Base-by-base conservation (phyloP, 2,329 filamentous ascomycete genomes). In the Colletotrichum orchidophilum region DNA sequence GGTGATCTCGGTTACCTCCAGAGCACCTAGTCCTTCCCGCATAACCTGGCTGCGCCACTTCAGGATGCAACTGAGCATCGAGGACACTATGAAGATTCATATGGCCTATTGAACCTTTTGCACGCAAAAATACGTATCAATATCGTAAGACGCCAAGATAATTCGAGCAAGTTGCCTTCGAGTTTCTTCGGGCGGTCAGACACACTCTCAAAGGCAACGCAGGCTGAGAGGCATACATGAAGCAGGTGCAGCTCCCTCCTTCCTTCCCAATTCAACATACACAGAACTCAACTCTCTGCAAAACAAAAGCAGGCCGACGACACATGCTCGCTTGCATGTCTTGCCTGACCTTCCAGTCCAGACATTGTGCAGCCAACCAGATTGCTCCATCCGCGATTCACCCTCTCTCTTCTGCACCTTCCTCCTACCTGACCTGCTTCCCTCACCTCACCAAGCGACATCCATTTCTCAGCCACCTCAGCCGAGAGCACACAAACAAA, bases 381-480 rank as follows among this genome's bases (percentile, higher is more conserved):
- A n/a, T 24, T 42, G 57, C 24, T 12, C 52, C 57, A 60, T 33
- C 35, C 35, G n/a, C 24, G 27, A 63, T 35, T 70, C 55, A 57
- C 58, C 57, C 1, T n/a, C 1, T 67, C 26, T 35, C 63, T 27
- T 62, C 57, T 26, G 46, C 39, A 66, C 35, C 63, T 67, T 33
- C 68, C 15, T 49, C 66, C n/a, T 46, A 53, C 50, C 50, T 8
- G n/a, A 57, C 21, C 13, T 70, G 55, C 39, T 62, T 59, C 50
- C 50, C 35, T 55, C 55, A 29, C 9, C 49, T 63, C 60, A 54
- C 42, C 49, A 62, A 52, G 31, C 42, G 27, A 52, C 1, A 11
- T 39, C 46, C 21, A 8, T 26, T 29, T 33, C 54, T 64, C 7
- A 50, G 68, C 1, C 75, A 74, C 8, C 74, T n/a, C 52, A 74